Conservation (phyloP, 345 rosid genomes). For the Erodium maritimum region DNA sequence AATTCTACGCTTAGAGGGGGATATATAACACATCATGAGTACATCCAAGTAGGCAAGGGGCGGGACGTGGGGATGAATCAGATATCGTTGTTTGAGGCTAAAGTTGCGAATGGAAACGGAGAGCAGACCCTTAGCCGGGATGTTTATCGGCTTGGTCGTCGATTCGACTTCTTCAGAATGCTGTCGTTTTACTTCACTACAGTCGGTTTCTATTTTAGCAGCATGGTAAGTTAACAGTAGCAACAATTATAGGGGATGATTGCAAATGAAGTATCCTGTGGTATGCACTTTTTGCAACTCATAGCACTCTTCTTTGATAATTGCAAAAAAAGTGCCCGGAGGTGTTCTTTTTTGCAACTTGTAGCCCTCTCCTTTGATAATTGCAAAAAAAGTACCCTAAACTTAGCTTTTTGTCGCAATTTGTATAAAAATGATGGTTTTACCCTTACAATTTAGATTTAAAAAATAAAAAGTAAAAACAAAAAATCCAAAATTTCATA, state of each 20-base stretch:
- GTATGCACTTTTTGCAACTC: neutral
- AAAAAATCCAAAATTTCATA: no score
- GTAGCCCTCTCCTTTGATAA: no score
- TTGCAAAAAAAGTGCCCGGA: no score
- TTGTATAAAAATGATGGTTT: no score
- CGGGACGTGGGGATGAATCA: constrained; percentile 97
- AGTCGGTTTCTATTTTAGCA: constrained; percentile 87
- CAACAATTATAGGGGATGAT: no score
- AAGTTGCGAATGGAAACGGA: constrained; percentile 93
- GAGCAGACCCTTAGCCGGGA: constrained; percentile 97
- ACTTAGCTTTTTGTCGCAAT: no score
- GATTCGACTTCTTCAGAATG: constrained; percentile 91
- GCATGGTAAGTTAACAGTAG: constrained; percentile 52
- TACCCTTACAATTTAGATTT: no score
- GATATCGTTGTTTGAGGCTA: constrained; percentile 82
- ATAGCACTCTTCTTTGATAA: neutral
- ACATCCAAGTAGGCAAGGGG: constrained; percentile 95
- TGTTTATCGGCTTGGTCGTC: constrained; percentile 82
- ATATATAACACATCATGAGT: constrained; percentile 82
- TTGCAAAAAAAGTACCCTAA: no score
- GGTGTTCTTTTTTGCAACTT: no score
- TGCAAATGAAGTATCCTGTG: no score
- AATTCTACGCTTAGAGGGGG: constrained; percentile 93
- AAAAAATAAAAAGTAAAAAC: no score
- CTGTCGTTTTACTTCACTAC: constrained; percentile 95